phyloP scores from a whole-genome alignment of 176 grass and related monocot genomes.

The Aegilops umbellulata region DNA sequence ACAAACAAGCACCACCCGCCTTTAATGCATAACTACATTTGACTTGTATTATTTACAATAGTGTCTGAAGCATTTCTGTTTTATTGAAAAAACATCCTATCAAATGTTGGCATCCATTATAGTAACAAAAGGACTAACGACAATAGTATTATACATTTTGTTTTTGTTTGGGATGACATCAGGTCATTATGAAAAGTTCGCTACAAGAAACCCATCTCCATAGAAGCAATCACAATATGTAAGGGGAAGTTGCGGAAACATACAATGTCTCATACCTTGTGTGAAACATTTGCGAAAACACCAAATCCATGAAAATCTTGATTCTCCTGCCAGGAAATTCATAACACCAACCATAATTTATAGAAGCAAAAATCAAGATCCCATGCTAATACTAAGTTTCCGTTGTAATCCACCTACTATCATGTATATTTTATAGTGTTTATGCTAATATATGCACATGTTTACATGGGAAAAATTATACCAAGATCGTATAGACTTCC shows the following conservation, averaged over 20 bases:
- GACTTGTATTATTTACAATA: background rate
- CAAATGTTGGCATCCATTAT: background rate
- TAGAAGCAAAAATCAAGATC: background rate
- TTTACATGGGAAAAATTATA: too few relatives aligned
- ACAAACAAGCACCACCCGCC: background rate
- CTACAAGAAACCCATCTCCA: conserved; percentile 6
- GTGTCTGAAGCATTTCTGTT: background rate
- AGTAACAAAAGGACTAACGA: background rate
- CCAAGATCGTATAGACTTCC: too few relatives aligned
- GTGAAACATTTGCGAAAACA: conserved; percentile 63
- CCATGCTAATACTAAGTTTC: too few relatives aligned
- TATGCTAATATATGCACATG: too few relatives aligned
- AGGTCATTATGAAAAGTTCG: too few relatives aligned
- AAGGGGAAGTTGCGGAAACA: conserved; percentile 21
- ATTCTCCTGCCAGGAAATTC: conserved; percentile 63
- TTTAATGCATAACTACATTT: background rate
- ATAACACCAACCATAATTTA: background rate
- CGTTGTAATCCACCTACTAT: too few relatives aligned
- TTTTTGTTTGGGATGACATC: too few relatives aligned
- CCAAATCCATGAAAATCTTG: conserved; percentile 96
- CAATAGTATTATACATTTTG: background rate
- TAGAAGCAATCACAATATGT: conserved; percentile 20
- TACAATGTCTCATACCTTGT: too few relatives aligned
- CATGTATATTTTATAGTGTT: too few relatives aligned
- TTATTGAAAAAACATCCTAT: background rate